Evolutionary conservation across 805 yeast species (phyloP).

Genomic region (Candida oleophila): DNA sequence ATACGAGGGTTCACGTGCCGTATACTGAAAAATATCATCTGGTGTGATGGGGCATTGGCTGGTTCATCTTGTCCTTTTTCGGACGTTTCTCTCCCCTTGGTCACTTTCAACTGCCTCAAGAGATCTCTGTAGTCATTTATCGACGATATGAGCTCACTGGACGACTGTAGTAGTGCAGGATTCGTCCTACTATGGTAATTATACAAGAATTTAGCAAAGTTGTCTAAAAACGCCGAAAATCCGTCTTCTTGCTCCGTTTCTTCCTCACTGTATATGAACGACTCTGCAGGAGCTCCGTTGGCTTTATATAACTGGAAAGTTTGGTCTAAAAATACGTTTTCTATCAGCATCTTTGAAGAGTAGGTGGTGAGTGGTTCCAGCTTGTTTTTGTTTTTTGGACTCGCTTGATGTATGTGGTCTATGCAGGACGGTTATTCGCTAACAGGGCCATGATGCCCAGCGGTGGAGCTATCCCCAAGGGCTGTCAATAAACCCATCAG

Average conservation of each 20-base stretch:
- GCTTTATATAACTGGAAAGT: constrained; percentile 17
- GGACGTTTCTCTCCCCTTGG: background rate
- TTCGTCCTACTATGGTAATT: constrained; percentile 6
- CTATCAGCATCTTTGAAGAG: background rate
- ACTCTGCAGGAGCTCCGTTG: constrained; percentile 8
- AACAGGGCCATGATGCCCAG: too few relatives aligned
- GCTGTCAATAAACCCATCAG: too few relatives aligned
- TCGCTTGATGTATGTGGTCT: constrained; percentile 3
- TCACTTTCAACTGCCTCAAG: constrained; percentile 9
- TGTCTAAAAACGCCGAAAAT: constrained; percentile 5
- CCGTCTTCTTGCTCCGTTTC: background rate
- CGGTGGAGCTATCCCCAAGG: too few relatives aligned
- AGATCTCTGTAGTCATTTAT: constrained; percentile 8
- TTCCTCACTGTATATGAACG: background rate
- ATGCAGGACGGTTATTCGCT: too few relatives aligned
- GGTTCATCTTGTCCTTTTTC: constrained; percentile 2
- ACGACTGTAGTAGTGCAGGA: constrained; percentile 7
- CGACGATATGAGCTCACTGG: constrained; percentile 9
- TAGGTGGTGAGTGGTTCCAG: background rate
- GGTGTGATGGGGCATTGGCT: constrained; percentile 1
- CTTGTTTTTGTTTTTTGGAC: background rate
- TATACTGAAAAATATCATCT: constrained; percentile 7
- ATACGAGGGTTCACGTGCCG: constrained; percentile 5
- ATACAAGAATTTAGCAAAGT: constrained; percentile 12
- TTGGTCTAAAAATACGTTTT: constrained; percentile 14